Conservation (phyloP, 2,329 filamentous ascomycete species). For the Cladosporium sphaerospermum region DNA sequence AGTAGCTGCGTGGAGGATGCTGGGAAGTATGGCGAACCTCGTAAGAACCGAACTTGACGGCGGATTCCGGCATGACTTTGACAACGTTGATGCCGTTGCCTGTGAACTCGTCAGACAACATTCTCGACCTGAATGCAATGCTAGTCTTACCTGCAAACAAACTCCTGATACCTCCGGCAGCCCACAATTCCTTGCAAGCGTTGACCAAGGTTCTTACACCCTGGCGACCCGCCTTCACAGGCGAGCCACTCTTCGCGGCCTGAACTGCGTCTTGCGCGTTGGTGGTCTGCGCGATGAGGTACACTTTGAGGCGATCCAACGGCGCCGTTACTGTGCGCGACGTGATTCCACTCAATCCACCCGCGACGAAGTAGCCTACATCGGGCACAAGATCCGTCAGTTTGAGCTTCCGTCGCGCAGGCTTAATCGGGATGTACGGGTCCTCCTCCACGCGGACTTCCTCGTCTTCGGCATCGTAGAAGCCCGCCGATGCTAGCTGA, state of each 20-base stretch:
- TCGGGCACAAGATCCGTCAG: conserved; percentile 63
- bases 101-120: conserved; percentile 34
- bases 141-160: conserved; percentile 75
- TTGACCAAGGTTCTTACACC: conserved; percentile 63
- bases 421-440: conserved; percentile 30
- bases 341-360: conserved; percentile 87
- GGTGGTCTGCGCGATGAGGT: conserved; percentile 85
- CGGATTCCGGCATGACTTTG: conserved; percentile 98
- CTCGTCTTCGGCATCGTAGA: conserved; percentile 13
- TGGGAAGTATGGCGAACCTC: conserved; percentile 49
- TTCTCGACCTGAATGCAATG: background rate
- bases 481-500: conserved; percentile 6
- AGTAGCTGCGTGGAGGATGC: background rate
- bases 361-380: conserved; percentile 96
- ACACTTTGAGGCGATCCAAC: conserved; percentile 94
- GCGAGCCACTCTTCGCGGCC: conserved; percentile 64
- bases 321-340: conserved; percentile 94
- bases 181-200: conserved; percentile 74
- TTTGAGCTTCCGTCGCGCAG: conserved; percentile 35
- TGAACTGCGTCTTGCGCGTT: conserved; percentile 53
- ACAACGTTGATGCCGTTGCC: conserved; percentile 94
- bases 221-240: conserved; percentile 58
- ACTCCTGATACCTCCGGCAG: conserved; percentile 76
- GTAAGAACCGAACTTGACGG: conserved; percentile 96
- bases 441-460: conserved; percentile 21